Percentiles rank a stretch among this genome's conserved stretches.
Conservation (phyloP, 1,139 yeast species). For the Magnusiomyces paraingens region DNA sequence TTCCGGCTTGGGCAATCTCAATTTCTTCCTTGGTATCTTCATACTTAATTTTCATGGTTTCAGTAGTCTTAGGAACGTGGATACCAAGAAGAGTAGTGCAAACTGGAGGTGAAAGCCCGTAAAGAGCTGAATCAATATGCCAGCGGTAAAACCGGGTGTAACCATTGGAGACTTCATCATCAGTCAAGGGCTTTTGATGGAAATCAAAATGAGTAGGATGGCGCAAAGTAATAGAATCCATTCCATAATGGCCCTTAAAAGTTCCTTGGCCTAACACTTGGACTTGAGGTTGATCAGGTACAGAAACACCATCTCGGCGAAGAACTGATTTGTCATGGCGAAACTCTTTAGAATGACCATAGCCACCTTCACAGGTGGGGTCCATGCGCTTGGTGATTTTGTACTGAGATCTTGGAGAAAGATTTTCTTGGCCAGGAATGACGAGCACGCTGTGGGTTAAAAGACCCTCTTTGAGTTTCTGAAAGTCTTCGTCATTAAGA, state of each 20-base stretch:
- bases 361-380: slow-evolving; percentile 61
- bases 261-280: slow-evolving; percentile 81
- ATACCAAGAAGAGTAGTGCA: slow-evolving; percentile 79
- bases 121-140: slow-evolving; percentile 88
- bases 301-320: slow-evolving; percentile 70
- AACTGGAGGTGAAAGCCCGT: slow-evolving; percentile 77
- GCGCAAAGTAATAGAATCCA: slow-evolving; percentile 61
- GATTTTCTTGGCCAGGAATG: slow-evolving; percentile 54
- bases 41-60: slow-evolving; percentile 48
- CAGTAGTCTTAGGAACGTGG: slow-evolving; percentile 49
- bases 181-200: slow-evolving; percentile 61
- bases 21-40: slow-evolving; percentile 61
- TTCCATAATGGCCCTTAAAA: slow-evolving; percentile 59
- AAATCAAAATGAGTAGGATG: slow-evolving; percentile 80
- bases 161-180: slow-evolving; percentile 52
- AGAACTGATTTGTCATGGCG: slow-evolving; percentile 72
- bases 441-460: no score
- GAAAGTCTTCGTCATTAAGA: slow-evolving; percentile 59
- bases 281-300: no score
- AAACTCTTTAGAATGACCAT: slow-evolving; percentile 83
- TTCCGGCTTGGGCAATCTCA: slow-evolving; percentile 73
- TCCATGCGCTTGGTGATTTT: slow-evolving; percentile 68
- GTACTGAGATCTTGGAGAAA: slow-evolving; percentile 70
- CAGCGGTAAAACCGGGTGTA: slow-evolving; percentile 81
- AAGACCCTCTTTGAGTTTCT: slow-evolving; percentile 51